Evolutionary conservation across 768 basidiomycete species (phyloP).

Genomic region (Mycena galopus): DNA sequence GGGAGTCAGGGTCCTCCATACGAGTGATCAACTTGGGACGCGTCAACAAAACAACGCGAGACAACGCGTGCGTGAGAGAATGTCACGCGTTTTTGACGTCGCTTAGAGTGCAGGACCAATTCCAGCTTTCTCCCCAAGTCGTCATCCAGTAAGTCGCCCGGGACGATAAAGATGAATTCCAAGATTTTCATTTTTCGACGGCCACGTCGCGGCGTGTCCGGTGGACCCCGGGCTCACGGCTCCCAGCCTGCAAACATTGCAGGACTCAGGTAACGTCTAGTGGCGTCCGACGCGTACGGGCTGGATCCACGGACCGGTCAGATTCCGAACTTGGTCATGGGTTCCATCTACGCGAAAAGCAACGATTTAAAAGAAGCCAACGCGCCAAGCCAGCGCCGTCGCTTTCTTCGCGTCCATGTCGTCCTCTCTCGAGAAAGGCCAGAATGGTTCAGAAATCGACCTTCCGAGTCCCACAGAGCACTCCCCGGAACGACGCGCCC

Average conservation of each 20-base stretch:
- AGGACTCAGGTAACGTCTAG: no score
- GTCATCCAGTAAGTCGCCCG: no score
- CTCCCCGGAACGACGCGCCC: constrained; percentile 47
- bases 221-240: no score
- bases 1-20: neutral
- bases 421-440: constrained; percentile 35
- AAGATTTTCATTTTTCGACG: no score
- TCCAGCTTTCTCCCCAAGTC: no score
- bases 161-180: no score
- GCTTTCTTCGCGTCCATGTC: neutral
- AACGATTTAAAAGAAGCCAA: neutral
- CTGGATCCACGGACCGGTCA: no score
- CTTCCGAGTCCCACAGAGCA: neutral
- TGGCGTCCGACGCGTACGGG: no score
- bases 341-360: neutral
- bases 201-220: no score
- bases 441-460: constrained; percentile 8
- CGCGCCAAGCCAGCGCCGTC: neutral
- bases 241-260: no score
- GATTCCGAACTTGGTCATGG: constrained; percentile 1
- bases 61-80: neutral
- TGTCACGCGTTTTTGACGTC: neutral
- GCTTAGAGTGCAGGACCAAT: no score
- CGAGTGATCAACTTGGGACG: neutral
- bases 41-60: neutral